Percentiles rank a stretch among this genome's conserved stretches.
phyloP scores from a whole-genome alignment of 805 yeast species.

The Ogataea neopini region DNA sequence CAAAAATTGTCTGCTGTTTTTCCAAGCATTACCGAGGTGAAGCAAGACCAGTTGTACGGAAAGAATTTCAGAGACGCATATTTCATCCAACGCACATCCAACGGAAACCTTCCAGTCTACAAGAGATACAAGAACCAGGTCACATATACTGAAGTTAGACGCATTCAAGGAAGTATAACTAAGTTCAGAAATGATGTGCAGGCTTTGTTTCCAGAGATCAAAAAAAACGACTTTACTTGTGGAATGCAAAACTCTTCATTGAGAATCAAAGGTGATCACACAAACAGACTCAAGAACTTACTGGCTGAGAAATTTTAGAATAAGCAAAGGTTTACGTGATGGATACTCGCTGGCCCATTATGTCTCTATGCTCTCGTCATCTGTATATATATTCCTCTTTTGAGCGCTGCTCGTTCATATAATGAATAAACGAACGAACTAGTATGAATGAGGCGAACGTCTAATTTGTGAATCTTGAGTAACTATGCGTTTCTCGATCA shows the following conservation, averaged over 20 bases:
- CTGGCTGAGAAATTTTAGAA: constrained; percentile 34
- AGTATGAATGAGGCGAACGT: background rate
- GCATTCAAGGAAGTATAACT: constrained; percentile 65
- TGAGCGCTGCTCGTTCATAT: background rate
- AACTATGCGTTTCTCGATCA: no score
- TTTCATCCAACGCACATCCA: constrained; percentile 49
- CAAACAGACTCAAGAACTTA: constrained; percentile 36
- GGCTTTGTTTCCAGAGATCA: constrained; percentile 47
- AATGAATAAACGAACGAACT: background rate
- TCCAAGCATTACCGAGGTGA: constrained; percentile 29
- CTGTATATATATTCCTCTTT: background rate
- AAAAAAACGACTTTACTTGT: constrained; percentile 45
- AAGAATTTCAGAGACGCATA: constrained; percentile 43
- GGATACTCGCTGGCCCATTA: background rate
- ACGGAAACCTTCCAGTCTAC: constrained; percentile 82
- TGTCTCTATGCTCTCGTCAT: background rate
- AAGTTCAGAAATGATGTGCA: constrained; percentile 69
- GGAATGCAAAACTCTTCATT: constrained; percentile 53
- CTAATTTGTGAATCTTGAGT: background rate
- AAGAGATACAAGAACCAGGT: constrained; percentile 62
- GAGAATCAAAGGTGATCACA: constrained; percentile 51
- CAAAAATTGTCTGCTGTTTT: constrained; percentile 23
- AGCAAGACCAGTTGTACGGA: constrained; percentile 26
- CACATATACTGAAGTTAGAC: constrained; percentile 71
- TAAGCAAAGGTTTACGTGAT: background rate